Evolutionary conservation across 2,329 filamentous ascomycete species (phyloP).

Genomic region (Aschersonia sp.): DNA sequence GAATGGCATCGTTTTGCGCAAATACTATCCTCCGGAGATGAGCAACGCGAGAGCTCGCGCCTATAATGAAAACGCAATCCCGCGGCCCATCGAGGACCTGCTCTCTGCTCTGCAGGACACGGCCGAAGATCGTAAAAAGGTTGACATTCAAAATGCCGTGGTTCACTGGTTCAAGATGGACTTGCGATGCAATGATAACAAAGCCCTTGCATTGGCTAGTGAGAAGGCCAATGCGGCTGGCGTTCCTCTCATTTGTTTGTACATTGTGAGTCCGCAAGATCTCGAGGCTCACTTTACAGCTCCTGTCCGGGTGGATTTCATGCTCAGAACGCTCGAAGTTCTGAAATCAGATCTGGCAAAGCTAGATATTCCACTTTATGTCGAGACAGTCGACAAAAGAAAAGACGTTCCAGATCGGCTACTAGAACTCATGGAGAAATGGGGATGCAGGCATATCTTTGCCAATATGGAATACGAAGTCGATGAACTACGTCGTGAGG

Average conservation of each 20-base stretch:
- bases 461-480: slow-evolving; percentile 87
- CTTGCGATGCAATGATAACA: slow-evolving; percentile 61
- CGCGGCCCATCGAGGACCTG: slow-evolving; percentile 60
- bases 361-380: slow-evolving; percentile 63
- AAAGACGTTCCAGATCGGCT: slow-evolving; percentile 47
- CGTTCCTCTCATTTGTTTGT: slow-evolving; percentile 62
- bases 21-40: slow-evolving; percentile 81
- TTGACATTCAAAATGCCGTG: slow-evolving; percentile 45
- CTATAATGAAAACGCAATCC: slow-evolving; percentile 56
- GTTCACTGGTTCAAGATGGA: slow-evolving; percentile 90
- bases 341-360: slow-evolving; percentile 52
- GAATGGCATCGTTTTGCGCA: slow-evolving; percentile 51
- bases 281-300: slow-evolving; percentile 67
- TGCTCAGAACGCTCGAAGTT: slow-evolving; percentile 53
- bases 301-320: slow-evolving; percentile 65
- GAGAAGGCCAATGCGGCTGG: slow-evolving; percentile 49
- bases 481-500: slow-evolving; percentile 72
- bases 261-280: slow-evolving; percentile 71
- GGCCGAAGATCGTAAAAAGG: slow-evolving; percentile 30
- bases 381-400: slow-evolving; percentile 57
- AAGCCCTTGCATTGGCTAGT: slow-evolving; percentile 51
- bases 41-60: slow-evolving; percentile 61
- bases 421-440: slow-evolving; percentile 50
- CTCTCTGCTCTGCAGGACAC: slow-evolving; percentile 48
- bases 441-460: slow-evolving; percentile 63